Evolutionary conservation across 768 basidiomycete genomes (phyloP), one percentile per base, ranked within the genome.

Genomic region (Hygrophoropsis aurantiaca): DNA sequence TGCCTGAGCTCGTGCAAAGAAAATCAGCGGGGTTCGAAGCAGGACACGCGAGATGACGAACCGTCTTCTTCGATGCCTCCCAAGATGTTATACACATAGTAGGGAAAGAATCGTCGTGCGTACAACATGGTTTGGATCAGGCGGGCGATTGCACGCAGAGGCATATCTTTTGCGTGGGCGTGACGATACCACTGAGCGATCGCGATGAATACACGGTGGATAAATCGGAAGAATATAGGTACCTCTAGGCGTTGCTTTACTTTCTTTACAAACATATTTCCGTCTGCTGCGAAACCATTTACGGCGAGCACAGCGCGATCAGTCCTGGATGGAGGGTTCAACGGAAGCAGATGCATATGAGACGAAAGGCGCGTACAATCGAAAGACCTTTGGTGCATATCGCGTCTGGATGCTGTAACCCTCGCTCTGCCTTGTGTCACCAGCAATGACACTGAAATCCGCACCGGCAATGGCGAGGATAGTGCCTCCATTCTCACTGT

Each of bases 71-170:
- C 94, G 52, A 97, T 91, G 36, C 94, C 94, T 42, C 92, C 91
- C 26, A 97, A 83, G 62, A 97, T 93, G 68, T 94, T 94, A 76
- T 91, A 94, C 25, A 95, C 88, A 68, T 95, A 99, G 78, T 89
- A 98, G 1, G 97, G 97, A 82, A 99, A 99, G 76, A 97, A 95
- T 43, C 95, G 85, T 53, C 88, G 87, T 33, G 80, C 87, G 66
- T 99, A 99, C 21, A 99, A 80, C 91, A 98, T 95, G 15, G 94
- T 97, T 67, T 98, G 95, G 47, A 99, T 94, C 59, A 99, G 78
- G 49, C 97, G 84, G n/a, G 97, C 97, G 62, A 99, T 97, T 20
- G 94, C 85, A 52, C 87, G 86, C 30, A 99, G 78, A n/a, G 92
- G 85, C 90, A 97, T 97, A 57, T 93, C 91, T 69, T 97, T 97